These are phyloP conservation scores for Lathyrus oleraceus DNA, from an alignment of 306 rosid genomes.

Conservation along the genomic window DNA sequence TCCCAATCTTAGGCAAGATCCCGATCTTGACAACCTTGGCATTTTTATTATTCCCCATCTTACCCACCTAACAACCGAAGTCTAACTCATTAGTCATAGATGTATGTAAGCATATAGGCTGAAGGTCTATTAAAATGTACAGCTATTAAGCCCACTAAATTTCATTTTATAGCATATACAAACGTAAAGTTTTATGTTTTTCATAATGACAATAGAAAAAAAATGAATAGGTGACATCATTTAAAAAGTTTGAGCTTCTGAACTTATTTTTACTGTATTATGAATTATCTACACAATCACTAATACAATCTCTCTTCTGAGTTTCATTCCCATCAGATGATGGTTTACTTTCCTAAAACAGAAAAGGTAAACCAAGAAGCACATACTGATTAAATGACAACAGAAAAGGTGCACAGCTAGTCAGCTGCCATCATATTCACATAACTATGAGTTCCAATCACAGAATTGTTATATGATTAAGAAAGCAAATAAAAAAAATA, in stretches of 20 bases:
- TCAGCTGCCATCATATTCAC: neutral
- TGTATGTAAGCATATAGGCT: no score
- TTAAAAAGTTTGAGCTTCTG: neutral
- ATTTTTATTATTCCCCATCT: neutral
- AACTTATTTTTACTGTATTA: neutral
- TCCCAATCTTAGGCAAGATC: no score
- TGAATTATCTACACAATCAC: neutral
- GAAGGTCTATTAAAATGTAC: no score
- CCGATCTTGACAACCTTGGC: no score
- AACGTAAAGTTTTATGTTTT: no score
- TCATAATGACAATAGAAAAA: no score
- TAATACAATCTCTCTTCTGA: neutral
- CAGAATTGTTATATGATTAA: slow-evolving; percentile 2
- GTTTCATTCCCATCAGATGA: slow-evolving; percentile 15
- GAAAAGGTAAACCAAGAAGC: slow-evolving; percentile 20
- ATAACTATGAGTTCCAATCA: neutral
- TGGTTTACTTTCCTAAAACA: slow-evolving; percentile 8
- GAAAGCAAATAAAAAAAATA: slow-evolving; percentile 10
- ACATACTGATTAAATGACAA: slow-evolving; percentile 20
- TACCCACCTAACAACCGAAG: neutral
- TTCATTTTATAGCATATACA: no score
- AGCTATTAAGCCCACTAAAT: no score
- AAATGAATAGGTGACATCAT: no score
- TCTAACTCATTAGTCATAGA: neutral
- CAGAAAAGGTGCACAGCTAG: slow-evolving; percentile 10